Evolutionary conservation across 2,329 filamentous ascomycete genomes (phyloP).

Genomic region (Sclerotinia nivalis): DNA sequence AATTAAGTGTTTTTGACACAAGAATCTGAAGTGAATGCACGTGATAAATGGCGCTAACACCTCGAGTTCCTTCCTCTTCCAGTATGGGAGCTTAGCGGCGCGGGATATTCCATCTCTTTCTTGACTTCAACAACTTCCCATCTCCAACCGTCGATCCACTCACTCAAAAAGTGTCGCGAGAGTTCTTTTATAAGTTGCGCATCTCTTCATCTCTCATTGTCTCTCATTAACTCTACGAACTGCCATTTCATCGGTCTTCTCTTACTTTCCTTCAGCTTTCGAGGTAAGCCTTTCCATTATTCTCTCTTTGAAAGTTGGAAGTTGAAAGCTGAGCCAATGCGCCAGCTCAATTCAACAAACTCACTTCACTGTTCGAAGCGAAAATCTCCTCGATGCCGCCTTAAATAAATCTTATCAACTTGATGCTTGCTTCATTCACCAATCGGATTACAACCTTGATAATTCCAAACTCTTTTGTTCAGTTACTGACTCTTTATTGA

Average conservation of each 20-base stretch:
- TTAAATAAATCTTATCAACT: not conserved
- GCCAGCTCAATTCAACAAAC: not conserved
- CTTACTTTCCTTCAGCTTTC: not conserved
- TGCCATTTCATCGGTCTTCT: not conserved
- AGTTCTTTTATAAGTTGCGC: not conserved
- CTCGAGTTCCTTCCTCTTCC: conserved; percentile 14
- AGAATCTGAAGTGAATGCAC: not conserved
- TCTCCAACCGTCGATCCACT: not conserved
- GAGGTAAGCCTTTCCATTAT: not conserved
- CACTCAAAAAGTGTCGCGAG: not conserved
- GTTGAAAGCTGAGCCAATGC: not conserved
- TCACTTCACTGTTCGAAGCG: conserved; percentile 13
- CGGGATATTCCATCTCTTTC: not conserved
- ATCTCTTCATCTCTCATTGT: not conserved
- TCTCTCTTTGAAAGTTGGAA: not conserved
- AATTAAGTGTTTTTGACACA: not conserved
- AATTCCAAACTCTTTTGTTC: not conserved
- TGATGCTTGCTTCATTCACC: not conserved
- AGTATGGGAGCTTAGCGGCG: not conserved
- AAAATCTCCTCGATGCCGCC: conserved; percentile 12
- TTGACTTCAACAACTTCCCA: not conserved
- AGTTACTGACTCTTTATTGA: not conserved
- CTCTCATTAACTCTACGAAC: not conserved
- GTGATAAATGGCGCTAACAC: not conserved
- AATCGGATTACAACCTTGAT: not conserved